These are phyloP conservation scores for Beauveria bassiana DNA, from an alignment of 2,329 filamentous ascomycete species.

Conservation along the genomic window DNA sequence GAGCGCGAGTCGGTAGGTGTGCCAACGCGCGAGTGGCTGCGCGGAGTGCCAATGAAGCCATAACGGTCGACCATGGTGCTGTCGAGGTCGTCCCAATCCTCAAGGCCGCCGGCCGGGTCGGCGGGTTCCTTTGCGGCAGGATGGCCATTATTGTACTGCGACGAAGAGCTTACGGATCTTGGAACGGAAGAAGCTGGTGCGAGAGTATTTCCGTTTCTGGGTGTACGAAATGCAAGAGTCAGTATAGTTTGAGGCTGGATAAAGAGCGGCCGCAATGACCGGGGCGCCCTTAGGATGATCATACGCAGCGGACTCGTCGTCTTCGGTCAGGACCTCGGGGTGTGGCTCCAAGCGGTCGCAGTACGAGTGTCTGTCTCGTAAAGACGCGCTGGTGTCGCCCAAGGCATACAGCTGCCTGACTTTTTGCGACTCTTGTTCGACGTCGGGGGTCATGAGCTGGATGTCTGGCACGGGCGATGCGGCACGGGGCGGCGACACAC, in stretches of 20 bases:
- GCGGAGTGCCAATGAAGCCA: conserved; percentile 52
- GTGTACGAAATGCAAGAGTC: neutral
- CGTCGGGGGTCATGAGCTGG: conserved; percentile 44
- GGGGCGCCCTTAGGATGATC: conserved; percentile 39
- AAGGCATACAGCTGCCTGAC: conserved; percentile 58
- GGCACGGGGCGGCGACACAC: conserved; percentile 14
- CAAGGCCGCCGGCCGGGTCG: conserved; percentile 50
- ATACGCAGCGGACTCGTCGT: conserved; percentile 48
- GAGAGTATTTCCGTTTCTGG: conserved; percentile 15
- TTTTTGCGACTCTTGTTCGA: conserved; percentile 58
- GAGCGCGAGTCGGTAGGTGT: conserved; percentile 35
- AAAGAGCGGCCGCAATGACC: conserved; percentile 5
- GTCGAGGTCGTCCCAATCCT: conserved; percentile 60
- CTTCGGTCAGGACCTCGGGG: conserved; percentile 43
- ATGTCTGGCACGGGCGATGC: conserved; percentile 34
- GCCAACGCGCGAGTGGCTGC: conserved; percentile 32
- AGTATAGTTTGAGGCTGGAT: conserved; percentile 2
- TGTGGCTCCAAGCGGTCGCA: conserved; percentile 42
- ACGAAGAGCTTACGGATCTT: conserved; percentile 37
- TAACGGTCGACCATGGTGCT: conserved; percentile 58
- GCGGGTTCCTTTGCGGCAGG: conserved; percentile 29
- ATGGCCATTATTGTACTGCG: conserved; percentile 31
- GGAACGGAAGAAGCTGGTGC: conserved; percentile 28
- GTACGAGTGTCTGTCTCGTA: conserved; percentile 29
- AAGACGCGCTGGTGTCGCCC: neutral